A percentile compares a stretch with the other conserved stretches of the same genome.
These are phyloP conservation scores for Fomitopsis palustris DNA, from an alignment of 1,284 basidiomycete species.

Conservation along the genomic window DNA sequence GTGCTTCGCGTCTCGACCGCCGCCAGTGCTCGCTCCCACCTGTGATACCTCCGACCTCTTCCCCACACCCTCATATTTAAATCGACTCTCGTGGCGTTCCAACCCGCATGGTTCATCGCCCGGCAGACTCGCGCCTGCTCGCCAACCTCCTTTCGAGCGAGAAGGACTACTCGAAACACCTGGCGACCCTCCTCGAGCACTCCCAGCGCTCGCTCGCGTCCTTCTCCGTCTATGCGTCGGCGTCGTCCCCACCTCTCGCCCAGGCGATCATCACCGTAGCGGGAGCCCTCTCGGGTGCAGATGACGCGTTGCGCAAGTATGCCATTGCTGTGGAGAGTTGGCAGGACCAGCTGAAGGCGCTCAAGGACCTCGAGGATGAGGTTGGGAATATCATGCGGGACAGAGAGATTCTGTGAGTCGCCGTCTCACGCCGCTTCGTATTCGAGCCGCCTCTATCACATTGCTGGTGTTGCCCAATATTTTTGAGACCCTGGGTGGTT, in stretches of 20 bases:
- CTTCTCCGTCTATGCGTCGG: constrained; percentile 69
- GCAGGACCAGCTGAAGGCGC: constrained; percentile 53
- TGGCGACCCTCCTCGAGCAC: constrained; percentile 50
- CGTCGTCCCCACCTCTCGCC: constrained; percentile 54
- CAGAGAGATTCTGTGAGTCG: constrained; percentile 73
- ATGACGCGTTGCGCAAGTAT: constrained; percentile 65
- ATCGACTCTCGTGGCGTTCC: not conserved
- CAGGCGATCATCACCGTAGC: constrained; percentile 57
- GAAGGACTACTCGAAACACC: constrained; percentile 65
- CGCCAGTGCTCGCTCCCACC: not conserved
- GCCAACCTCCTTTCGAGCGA: constrained; percentile 63
- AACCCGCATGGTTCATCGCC: constrained; percentile 63
- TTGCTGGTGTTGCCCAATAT: no score
- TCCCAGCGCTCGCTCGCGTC: constrained; percentile 62
- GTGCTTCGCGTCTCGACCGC: not conserved
- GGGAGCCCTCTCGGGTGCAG: constrained; percentile 55
- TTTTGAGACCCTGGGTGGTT: no score
- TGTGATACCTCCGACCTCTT: not conserved
- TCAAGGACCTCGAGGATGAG: constrained; percentile 60
- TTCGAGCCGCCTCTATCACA: no score
- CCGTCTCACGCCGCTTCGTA: no score
- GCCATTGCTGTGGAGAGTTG: constrained; percentile 58
- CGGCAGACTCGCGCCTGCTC: constrained; percentile 67
- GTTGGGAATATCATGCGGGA: constrained; percentile 66
- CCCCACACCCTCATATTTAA: not conserved